These are phyloP conservation scores for Cyberlindnera maclurae DNA, from an alignment of 805 yeast species.

Conservation along the genomic window DNA sequence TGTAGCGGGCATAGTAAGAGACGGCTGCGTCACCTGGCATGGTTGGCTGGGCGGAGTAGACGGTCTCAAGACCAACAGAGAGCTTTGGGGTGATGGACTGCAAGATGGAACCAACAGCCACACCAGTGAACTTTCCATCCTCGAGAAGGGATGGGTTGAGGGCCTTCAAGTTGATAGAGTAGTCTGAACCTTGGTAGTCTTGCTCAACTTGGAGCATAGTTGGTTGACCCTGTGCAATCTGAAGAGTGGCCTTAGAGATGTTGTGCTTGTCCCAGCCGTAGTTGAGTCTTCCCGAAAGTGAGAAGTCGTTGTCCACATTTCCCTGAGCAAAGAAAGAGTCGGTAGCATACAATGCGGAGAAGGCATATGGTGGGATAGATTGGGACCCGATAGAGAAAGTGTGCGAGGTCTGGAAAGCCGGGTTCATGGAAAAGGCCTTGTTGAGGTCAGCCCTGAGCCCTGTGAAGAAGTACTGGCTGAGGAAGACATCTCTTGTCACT, in stretches of 20 bases:
- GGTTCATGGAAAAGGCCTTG: slow-evolving; percentile 84
- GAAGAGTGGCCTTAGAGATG: slow-evolving; percentile 79
- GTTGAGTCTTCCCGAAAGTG: slow-evolving; percentile 83
- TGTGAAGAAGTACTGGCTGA: slow-evolving; percentile 83
- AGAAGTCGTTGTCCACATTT: slow-evolving; percentile 78
- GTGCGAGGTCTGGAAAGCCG: slow-evolving; percentile 95
- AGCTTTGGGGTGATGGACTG: slow-evolving; percentile 82
- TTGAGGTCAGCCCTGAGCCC: slow-evolving; percentile 95
- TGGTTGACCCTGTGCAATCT: slow-evolving; percentile 83
- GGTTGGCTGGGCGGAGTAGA: slow-evolving; percentile 71
- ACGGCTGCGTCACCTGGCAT: slow-evolving; percentile 88
- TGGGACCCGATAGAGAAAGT: slow-evolving; percentile 85
- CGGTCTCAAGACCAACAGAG: slow-evolving; percentile 87
- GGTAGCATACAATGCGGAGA: slow-evolving; percentile 81
- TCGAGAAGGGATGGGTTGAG: slow-evolving; percentile 79
- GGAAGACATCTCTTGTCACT: slow-evolving; percentile 87
- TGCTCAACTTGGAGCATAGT: slow-evolving; percentile 94
- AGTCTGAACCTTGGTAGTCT: slow-evolving; percentile 87
- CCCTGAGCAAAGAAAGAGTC: slow-evolving; percentile 87
- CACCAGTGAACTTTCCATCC: slow-evolving; percentile 74
- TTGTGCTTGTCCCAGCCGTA: slow-evolving; percentile 81
- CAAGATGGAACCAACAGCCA: slow-evolving; percentile 82
- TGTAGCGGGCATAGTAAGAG: slow-evolving; percentile 85
- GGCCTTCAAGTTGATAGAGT: slow-evolving; percentile 81
- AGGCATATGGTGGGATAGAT: slow-evolving; percentile 82